Evolutionary conservation across 345 rosid species (phyloP).

Genomic region (Cardiospermum halicacabum): DNA sequence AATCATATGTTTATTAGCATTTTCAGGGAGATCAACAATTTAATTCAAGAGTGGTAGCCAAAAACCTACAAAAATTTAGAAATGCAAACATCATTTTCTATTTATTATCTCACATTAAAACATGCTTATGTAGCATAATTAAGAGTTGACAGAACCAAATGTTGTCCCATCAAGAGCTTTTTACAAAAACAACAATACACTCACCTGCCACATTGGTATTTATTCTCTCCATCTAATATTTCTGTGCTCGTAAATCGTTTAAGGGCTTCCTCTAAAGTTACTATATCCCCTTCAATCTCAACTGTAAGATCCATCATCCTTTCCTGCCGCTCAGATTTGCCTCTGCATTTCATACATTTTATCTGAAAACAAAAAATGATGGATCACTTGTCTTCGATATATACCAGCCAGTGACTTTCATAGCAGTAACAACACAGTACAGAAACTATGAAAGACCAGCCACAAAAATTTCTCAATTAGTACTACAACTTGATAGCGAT

Average conservation of each 20-base stretch:
- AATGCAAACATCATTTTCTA: background rate
- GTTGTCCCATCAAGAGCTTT: background rate
- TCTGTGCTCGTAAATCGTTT: slow-evolving; percentile 73
- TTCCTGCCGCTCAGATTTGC: slow-evolving; percentile 79
- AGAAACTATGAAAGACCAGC: background rate
- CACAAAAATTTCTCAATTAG: background rate
- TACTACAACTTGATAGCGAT: background rate
- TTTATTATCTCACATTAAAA: background rate
- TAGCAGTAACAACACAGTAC: background rate
- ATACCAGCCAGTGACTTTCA: background rate
- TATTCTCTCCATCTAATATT: slow-evolving; percentile 94
- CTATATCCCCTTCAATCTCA: slow-evolving; percentile 89
- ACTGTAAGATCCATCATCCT: slow-evolving; percentile 98
- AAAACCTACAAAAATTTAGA: background rate
- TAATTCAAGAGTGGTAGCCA: background rate
- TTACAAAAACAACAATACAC: slow-evolving; percentile 16
- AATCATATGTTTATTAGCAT: background rate
- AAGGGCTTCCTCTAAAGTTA: slow-evolving; percentile 89
- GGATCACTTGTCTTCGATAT: slow-evolving; percentile 3
- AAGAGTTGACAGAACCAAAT: background rate
- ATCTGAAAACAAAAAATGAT: slow-evolving; percentile 44
- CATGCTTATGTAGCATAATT: background rate
- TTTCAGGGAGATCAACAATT: background rate
- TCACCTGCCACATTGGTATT: slow-evolving; percentile 86
- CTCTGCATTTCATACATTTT: slow-evolving; percentile 80